Evolutionary conservation across 1,284 basidiomycete species (phyloP).

Genomic region (Vanrija humicola): DNA sequence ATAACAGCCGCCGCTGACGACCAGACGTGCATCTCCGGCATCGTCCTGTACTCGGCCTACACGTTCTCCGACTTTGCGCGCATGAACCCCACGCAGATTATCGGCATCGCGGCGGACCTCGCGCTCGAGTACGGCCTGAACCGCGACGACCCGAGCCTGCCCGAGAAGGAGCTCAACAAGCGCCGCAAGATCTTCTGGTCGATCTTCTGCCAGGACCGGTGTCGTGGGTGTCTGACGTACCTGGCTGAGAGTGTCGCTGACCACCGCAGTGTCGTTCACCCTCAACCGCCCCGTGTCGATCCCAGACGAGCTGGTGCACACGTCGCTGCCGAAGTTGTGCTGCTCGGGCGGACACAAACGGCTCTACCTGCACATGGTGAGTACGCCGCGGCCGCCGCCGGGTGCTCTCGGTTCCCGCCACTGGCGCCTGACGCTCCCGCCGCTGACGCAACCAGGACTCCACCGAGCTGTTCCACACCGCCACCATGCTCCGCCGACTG

Average conservation of each 20-base stretch:
- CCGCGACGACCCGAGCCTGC: conserved; percentile 4
- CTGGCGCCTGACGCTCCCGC: no score
- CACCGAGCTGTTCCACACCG: no score
- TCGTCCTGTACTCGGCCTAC: not conserved
- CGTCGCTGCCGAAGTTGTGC: no score
- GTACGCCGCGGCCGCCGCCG: no score
- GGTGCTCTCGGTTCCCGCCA: no score
- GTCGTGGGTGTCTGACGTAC: not conserved
- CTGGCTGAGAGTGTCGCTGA: not conserved
- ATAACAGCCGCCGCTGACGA: not conserved
- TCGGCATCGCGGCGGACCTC: not conserved
- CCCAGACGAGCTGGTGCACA: not conserved
- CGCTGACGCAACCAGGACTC: no score
- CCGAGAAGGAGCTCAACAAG: conserved; percentile 3
- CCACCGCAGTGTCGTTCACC: not conserved
- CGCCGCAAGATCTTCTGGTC: conserved; percentile 11
- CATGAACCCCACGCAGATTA: conserved; percentile 7
- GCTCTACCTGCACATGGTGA: no score
- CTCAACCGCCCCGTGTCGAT: not conserved
- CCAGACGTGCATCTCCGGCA: conserved; percentile 4
- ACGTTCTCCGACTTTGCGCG: conserved; percentile 6
- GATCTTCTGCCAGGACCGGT: conserved; percentile 6
- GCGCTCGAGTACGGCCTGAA: conserved; percentile 7
- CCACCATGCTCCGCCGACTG: conserved; percentile 1
- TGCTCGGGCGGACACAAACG: no score